Percentiles rank a stretch among this genome's conserved stretches.
These are phyloP conservation scores for Xerocomus spinulosus DNA, from an alignment of 768 basidiomycete species.

Conservation along the genomic window DNA sequence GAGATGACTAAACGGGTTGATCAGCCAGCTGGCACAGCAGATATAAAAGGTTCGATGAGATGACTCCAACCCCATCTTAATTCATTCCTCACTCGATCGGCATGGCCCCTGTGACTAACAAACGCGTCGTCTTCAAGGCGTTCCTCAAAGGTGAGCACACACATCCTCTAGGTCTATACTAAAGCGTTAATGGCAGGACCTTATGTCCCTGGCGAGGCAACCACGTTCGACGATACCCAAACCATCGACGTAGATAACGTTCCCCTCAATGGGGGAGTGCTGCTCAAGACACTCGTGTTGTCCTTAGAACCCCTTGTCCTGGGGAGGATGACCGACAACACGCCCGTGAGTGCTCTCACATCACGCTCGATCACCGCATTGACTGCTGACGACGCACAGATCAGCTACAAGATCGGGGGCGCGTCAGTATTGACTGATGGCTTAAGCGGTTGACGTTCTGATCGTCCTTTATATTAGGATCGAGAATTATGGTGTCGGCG, in stretches of 20 bases:
- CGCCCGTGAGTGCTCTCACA: neutral
- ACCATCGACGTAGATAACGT: slow-evolving; percentile 49
- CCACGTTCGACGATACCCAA: slow-evolving; percentile 39
- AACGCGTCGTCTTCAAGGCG: slow-evolving; percentile 1
- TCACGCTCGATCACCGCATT: neutral
- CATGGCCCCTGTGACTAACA: slow-evolving; percentile 2
- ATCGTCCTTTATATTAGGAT: neutral
- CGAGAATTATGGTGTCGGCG: slow-evolving; percentile 38
- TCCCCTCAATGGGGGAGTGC: slow-evolving; percentile 41
- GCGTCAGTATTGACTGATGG: too few relatives aligned
- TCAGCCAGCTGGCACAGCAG: neutral
- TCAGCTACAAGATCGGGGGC: slow-evolving; percentile 3
- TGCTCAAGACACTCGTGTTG: slow-evolving; percentile 48
- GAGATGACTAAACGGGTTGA: too few relatives aligned
- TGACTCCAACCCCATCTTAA: neutral
- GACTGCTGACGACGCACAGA: neutral
- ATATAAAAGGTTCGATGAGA: neutral
- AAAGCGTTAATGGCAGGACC: neutral
- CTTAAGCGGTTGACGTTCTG: too few relatives aligned
- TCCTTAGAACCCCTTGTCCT: slow-evolving; percentile 45
- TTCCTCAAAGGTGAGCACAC: neutral
- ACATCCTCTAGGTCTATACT: neutral
- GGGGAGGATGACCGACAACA: slow-evolving; percentile 33
- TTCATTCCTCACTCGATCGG: too few relatives aligned
- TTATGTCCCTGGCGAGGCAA: slow-evolving; percentile 38